Conservation (phyloP, 2,329 filamentous ascomycete genomes). For the Epichloe sp. region DNA sequence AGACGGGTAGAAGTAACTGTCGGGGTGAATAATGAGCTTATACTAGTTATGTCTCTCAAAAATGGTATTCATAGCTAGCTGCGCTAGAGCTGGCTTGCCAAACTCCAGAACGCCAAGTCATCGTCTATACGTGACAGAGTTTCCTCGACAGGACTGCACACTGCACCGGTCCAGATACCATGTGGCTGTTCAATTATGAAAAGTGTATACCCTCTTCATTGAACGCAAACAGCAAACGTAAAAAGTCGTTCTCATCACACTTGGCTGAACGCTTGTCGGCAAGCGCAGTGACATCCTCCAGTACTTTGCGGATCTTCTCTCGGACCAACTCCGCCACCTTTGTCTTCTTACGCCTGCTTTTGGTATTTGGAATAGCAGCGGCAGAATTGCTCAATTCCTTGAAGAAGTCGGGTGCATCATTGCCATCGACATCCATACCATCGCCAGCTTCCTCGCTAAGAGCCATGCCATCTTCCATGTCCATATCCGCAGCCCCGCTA, state of each 20-base stretch:
- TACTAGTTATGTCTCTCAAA: too few relatives aligned
- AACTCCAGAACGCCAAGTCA: neutral
- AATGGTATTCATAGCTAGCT: neutral
- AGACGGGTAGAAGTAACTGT: too few relatives aligned
- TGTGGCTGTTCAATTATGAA: conserved; percentile 32
- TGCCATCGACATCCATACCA: conserved; percentile 43
- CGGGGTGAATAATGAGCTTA: too few relatives aligned
- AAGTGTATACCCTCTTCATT: conserved; percentile 93
- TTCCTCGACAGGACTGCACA: too few relatives aligned
- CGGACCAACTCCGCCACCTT: conserved; percentile 72
- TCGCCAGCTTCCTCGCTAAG: conserved; percentile 20
- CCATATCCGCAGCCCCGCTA: conserved; percentile 26
- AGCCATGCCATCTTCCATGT: conserved; percentile 21
- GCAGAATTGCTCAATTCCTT: conserved; percentile 42
- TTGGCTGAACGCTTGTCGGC: conserved; percentile 71
- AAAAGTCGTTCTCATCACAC: conserved; percentile 86
- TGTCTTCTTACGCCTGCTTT: conserved; percentile 62
- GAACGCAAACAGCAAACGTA: conserved; percentile 68
- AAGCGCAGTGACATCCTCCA: conserved; percentile 68
- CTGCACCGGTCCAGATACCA: neutral
- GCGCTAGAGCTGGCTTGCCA: neutral
- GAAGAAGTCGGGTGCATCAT: conserved; percentile 76
- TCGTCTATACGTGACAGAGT: neutral
- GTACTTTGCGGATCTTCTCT: conserved; percentile 72
- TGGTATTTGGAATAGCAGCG: conserved; percentile 39